phyloP scores from a whole-genome alignment of 2,329 filamentous ascomycete genomes.

The Cucurbitaria berberidis region DNA sequence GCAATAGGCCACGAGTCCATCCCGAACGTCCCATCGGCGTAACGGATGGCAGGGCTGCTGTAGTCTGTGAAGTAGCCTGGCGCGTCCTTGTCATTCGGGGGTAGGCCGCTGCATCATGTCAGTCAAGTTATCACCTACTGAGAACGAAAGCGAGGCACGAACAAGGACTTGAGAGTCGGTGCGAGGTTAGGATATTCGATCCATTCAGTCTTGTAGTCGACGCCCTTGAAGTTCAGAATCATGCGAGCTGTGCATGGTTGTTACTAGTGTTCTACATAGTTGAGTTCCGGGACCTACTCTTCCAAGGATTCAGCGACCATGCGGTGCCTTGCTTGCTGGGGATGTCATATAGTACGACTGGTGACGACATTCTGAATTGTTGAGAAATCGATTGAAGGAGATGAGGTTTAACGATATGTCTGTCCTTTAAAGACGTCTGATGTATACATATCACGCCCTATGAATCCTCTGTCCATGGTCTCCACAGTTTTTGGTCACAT shows the following conservation, averaged over 20 bases:
- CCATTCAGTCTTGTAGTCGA: constrained; percentile 74
- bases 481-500: background rate
- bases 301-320: constrained; percentile 77
- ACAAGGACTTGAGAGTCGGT: constrained; percentile 62
- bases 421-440: background rate
- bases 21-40: constrained; percentile 63
- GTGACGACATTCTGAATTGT: constrained; percentile 28
- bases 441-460: background rate
- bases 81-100: constrained; percentile 51
- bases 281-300: constrained; percentile 56
- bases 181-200: constrained; percentile 71
- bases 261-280: background rate
- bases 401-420: background rate
- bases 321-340: constrained; percentile 58
- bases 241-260: constrained; percentile 63
- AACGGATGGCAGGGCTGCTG: constrained; percentile 62
- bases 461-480: background rate
- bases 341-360: constrained; percentile 67
- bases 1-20: constrained; percentile 71
- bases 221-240: constrained; percentile 69
- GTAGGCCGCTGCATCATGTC: constrained; percentile 45
- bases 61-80: constrained; percentile 52
- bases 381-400: background rate
- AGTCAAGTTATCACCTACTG: background rate
- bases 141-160: constrained; percentile 20